Evolutionary conservation across 1,139 yeast species (phyloP).

Genomic region (Sugiyamaella sp.): DNA sequence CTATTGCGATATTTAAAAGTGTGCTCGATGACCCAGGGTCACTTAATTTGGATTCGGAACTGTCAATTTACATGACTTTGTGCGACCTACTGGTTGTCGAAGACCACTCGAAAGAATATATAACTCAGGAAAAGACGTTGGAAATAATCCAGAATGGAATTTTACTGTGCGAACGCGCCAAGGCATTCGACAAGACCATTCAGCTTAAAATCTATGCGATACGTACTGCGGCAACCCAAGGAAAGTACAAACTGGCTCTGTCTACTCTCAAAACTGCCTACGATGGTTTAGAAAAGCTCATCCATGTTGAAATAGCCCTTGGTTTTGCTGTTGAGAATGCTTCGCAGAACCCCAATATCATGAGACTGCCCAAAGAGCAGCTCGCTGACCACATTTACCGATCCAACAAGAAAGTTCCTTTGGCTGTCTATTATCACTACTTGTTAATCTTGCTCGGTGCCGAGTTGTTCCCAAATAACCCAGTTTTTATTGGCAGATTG

Average conservation of each 20-base stretch:
- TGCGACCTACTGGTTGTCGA: conserved; percentile 3
- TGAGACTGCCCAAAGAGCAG: background rate
- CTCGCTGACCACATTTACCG: background rate
- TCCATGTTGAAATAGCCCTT: conserved; percentile 1
- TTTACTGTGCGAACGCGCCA: conserved; percentile 3
- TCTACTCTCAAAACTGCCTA: background rate
- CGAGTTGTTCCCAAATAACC: conserved; percentile 12
- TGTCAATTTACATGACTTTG: conserved; percentile 3
- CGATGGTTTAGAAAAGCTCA: background rate
- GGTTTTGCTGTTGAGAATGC: conserved; percentile 3
- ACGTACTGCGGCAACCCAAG: background rate
- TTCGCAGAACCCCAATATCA: background rate
- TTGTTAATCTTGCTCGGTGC: conserved; percentile 7
- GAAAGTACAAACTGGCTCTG: background rate
- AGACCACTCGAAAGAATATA: conserved; percentile 6
- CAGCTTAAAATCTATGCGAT: conserved; percentile 6
- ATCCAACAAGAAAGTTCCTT: background rate
- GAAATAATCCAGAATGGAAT: conserved; percentile 15
- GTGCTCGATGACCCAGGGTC: background rate
- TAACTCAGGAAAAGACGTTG: conserved; percentile 1
- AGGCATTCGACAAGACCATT: background rate
- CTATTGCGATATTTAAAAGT: conserved; percentile 8
- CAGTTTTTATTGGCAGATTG: background rate
- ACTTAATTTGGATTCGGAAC: background rate
- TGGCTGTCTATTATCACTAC: conserved; percentile 3